Base-by-base conservation (phyloP, 306 rosid genomes). In the Chamaecrista fasciculata region DNA sequence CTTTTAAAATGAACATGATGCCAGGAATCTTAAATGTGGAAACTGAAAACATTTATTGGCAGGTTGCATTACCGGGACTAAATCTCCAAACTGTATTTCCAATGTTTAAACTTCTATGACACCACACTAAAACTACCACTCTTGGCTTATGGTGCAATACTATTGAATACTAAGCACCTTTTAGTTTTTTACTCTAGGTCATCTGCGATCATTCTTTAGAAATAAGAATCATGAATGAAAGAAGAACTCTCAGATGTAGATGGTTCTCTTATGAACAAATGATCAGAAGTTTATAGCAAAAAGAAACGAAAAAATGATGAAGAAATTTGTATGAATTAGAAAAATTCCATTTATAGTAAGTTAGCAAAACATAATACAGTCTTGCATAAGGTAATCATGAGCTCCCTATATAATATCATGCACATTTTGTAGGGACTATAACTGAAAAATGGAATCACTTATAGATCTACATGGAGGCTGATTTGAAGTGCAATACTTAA, bases 341-440 rank as follows among this genome's bases (percentile, higher is more conserved):
- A 31, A 31, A 55, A 37, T 53, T n/a, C 59, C 74, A 69, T 55
- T 52, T 9, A 40, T 55, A 40, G 43, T 39, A 11, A 16, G 29
- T 29, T 20, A 24, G 50, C 8, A 44, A 4, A 44, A 36, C 10
- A 37, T 24, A 23, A 42, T 40, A 29, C 1, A 51, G 52, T 44
- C 53, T 49, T 40, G 55, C 16, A 19, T 61, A 21, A n/a, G 29
- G 29, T 10, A 20, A 69, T 63, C 51, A 42, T 42, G 15, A 42
- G n/a, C 25, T 48, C 11, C 57, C 59, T 15, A 70, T 20, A n/a
- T 31, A 51, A 25, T 50, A 63, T 50, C 20, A 62, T 52, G 57
- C 47, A 20, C 56, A 19, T 62, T 29, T 39, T 23, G 76, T 69
- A 62, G 69, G 25, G 43, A 49, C 29, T 24, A 33, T 11, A 46